Evolutionary conservation across 768 basidiomycete genomes (phyloP).

Genomic region (Xerocomellus intermedius): DNA sequence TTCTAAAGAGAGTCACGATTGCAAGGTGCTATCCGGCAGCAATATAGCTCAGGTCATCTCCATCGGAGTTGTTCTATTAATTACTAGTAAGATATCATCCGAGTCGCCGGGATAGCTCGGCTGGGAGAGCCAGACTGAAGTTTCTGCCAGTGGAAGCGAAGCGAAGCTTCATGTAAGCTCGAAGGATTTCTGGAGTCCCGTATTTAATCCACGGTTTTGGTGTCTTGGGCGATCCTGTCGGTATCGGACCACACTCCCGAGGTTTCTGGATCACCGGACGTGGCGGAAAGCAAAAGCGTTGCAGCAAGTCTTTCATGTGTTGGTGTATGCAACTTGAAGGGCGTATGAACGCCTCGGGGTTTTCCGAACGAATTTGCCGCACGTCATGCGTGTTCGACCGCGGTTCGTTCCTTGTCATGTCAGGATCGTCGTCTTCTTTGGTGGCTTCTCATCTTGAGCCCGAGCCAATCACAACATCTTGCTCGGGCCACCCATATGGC

Average conservation of each 20-base stretch:
- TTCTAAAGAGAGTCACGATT: neutral
- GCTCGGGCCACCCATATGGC: neutral
- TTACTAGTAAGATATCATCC: neutral
- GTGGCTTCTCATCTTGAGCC: slow-evolving; percentile 5
- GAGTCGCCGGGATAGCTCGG: neutral
- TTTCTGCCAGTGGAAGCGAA: neutral
- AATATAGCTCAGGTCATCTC: neutral
- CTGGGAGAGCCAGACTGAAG: neutral
- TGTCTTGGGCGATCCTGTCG: neutral
- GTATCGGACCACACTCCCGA: neutral
- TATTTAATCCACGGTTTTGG: slow-evolving; percentile 44
- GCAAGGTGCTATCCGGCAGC: neutral
- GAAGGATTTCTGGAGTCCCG: slow-evolving; percentile 41
- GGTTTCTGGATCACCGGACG: neutral
- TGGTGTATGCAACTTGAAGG: neutral
- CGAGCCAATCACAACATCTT: slow-evolving; percentile 9
- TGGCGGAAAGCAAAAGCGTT: neutral
- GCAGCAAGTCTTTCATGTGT: neutral
- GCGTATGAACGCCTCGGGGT: neutral
- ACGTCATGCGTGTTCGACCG: slow-evolving; percentile 11
- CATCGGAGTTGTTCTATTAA: neutral
- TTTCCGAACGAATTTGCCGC: slow-evolving; percentile 11
- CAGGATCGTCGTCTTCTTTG: slow-evolving; percentile 26
- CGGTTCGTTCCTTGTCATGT: slow-evolving; percentile 15
- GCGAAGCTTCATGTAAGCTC: neutral